phyloP scores from a whole-genome alignment of 441 rosid species.

The Gossypium lobatum region DNA sequence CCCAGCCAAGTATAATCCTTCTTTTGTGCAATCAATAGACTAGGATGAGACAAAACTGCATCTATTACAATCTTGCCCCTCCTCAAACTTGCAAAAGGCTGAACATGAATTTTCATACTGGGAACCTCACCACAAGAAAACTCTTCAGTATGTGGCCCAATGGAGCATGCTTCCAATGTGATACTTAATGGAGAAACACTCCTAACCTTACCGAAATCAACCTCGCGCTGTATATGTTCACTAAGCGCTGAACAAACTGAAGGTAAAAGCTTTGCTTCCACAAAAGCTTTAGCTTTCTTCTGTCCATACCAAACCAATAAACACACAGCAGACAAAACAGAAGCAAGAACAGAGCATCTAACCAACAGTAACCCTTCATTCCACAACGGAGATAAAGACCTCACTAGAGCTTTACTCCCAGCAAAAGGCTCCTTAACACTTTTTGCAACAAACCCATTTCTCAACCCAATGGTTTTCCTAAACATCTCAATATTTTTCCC shows the following conservation, averaged over 20 bases:
- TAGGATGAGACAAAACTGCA: slow-evolving; percentile 77
- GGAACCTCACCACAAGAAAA: slow-evolving; percentile 93
- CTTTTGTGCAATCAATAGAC: slow-evolving; percentile 69
- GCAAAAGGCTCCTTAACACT: slow-evolving; percentile 60
- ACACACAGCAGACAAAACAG: slow-evolving; percentile 81
- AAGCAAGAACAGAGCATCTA: slow-evolving; percentile 71
- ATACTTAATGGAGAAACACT: slow-evolving; percentile 83
- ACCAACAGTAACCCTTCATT: slow-evolving; percentile 54
- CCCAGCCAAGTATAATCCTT: slow-evolving; percentile 95
- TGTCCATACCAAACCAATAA: slow-evolving; percentile 93
- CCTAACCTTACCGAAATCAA: slow-evolving; percentile 81
- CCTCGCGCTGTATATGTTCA: slow-evolving; percentile 75
- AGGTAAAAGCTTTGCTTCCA: slow-evolving; percentile 84
- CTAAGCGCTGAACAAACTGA: slow-evolving; percentile 76
- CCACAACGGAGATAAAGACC: slow-evolving; percentile 62
- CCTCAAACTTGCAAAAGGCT: slow-evolving; percentile 88
- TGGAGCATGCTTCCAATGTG: slow-evolving; percentile 79
- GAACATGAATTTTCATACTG: slow-evolving; percentile 68
- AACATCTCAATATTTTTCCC: slow-evolving; percentile 59
- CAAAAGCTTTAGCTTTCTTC: slow-evolving; percentile 58
- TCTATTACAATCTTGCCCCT: slow-evolving; percentile 89
- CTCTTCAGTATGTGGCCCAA: slow-evolving; percentile 80
- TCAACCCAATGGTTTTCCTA: slow-evolving; percentile 58
- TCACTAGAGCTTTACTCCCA: slow-evolving; percentile 59
- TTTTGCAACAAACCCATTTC: slow-evolving; percentile 49